A percentile compares a stretch with the other conserved stretches of the same genome.
These are phyloP conservation scores for Alternaria triticimaculans DNA, from an alignment of 2,329 filamentous ascomycete species.

Conservation along the genomic window DNA sequence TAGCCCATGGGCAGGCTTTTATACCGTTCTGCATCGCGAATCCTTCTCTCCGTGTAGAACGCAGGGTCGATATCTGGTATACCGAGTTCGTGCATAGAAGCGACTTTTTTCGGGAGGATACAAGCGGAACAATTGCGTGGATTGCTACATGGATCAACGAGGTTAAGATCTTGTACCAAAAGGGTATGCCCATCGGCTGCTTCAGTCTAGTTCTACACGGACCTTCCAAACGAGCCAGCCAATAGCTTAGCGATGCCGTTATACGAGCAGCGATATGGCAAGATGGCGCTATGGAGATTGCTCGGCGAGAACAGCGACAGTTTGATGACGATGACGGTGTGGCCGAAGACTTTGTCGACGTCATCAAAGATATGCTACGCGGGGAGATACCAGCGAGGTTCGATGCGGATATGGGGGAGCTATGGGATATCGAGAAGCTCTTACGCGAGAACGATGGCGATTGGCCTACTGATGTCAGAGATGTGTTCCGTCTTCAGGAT, in stretches of 20 bases:
- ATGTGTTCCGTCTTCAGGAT: background rate
- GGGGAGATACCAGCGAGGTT: background rate
- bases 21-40: background rate
- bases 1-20: background rate
- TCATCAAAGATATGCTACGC: background rate
- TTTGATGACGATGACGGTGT: background rate
- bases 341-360: background rate
- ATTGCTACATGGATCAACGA: background rate
- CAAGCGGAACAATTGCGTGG: accelerated
- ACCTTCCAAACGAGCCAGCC: background rate
- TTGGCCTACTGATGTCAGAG: background rate
- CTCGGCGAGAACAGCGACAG: background rate
- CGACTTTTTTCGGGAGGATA: accelerated
- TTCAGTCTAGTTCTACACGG: background rate
- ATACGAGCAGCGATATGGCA: background rate
- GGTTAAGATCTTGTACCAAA: background rate
- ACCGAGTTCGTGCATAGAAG: background rate
- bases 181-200: background rate
- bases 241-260: background rate
- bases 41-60: background rate
- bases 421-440: background rate
- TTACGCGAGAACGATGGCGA: background rate
- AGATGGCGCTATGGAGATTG: background rate
- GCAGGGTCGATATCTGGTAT: background rate
- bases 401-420: background rate